Evolutionary conservation across 495 filamentous ascomycete genomes (phyloP).

Genomic region (Cercophora newfieldiana): DNA sequence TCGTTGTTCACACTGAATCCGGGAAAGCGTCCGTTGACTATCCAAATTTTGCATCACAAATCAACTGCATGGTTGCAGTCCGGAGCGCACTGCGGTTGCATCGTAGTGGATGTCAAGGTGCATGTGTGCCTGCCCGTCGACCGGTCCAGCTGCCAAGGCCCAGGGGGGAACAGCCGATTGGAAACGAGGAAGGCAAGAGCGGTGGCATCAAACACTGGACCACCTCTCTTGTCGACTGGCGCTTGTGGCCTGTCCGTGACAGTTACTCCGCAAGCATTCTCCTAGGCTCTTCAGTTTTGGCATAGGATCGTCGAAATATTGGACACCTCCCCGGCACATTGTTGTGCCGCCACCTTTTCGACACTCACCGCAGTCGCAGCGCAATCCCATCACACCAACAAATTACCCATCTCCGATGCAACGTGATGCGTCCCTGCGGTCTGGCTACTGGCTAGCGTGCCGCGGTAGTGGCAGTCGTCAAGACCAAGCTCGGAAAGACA

Average conservation of each 20-base stretch:
- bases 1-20: background rate
- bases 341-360: slow-evolving; percentile 6
- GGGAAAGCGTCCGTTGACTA: background rate
- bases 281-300: background rate
- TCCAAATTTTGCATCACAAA: background rate
- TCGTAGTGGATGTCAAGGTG: no score
- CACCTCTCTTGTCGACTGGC: background rate
- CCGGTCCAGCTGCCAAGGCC: background rate
- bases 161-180: slow-evolving; percentile 1
- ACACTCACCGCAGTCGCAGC: slow-evolving; percentile 19
- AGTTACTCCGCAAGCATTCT: background rate
- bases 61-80: background rate
- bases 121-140: background rate
- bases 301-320: slow-evolving; percentile 16
- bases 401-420: slow-evolving; percentile 25
- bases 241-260: slow-evolving; percentile 6
- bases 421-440: slow-evolving; percentile 24
- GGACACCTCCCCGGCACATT: background rate
- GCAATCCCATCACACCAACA: slow-evolving; percentile 10
- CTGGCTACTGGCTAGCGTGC: slow-evolving; percentile 8
- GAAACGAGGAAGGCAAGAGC: background rate
- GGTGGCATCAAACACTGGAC: slow-evolving; percentile 5
- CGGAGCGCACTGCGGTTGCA: background rate
- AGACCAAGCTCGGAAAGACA: slow-evolving; percentile 12
- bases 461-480: slow-evolving; percentile 15